Evolutionary conservation across 2,329 filamentous ascomycete genomes (phyloP).

Genomic region (Cladosporium sp.): DNA sequence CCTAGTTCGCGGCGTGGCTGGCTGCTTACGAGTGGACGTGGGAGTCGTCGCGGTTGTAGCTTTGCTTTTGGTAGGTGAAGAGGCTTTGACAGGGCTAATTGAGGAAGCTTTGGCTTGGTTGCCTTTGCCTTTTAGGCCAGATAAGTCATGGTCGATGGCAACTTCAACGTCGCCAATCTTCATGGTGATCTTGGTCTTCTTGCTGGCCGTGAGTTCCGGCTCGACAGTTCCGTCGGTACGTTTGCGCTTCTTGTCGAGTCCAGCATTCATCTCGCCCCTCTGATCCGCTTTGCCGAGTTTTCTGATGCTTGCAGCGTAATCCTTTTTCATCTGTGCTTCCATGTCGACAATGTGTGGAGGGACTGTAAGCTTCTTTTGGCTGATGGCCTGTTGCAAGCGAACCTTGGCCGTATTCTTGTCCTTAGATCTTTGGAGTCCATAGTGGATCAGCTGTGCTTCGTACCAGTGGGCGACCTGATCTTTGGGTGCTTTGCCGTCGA

Average conservation of each 20-base stretch:
- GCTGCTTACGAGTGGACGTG: constrained; percentile 6
- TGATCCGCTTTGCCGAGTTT: constrained; percentile 27
- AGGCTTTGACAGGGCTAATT: neutral
- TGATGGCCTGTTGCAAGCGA: constrained; percentile 55
- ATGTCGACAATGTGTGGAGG: constrained; percentile 47
- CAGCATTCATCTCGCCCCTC: neutral
- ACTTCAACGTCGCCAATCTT: constrained; percentile 23
- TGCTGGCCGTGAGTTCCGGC: constrained; percentile 6
- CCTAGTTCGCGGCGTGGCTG: constrained; percentile 8
- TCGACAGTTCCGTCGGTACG: constrained; percentile 16
- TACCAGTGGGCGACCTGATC: constrained; percentile 59
- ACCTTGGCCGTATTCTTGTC: constrained; percentile 57
- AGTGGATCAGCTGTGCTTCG: constrained; percentile 59
- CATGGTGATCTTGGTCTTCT: constrained; percentile 26
- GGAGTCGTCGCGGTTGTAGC: constrained; percentile 2
- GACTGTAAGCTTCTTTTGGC: constrained; percentile 45
- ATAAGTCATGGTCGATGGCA: constrained; percentile 22
- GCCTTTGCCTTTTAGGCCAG: constrained; percentile 4
- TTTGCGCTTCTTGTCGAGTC: constrained; percentile 20
- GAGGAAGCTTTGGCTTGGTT: constrained; percentile 11
- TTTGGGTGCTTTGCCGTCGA: constrained; percentile 28
- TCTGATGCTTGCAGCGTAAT: constrained; percentile 50
- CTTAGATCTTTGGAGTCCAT: constrained; percentile 54
- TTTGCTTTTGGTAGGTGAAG: constrained; percentile 11
- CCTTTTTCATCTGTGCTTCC: constrained; percentile 54